A percentile compares a stretch with the other conserved stretches of the same genome.
phyloP scores from a whole-genome alignment of 2,329 filamentous ascomycete genomes.

The Fusarium redolens region DNA sequence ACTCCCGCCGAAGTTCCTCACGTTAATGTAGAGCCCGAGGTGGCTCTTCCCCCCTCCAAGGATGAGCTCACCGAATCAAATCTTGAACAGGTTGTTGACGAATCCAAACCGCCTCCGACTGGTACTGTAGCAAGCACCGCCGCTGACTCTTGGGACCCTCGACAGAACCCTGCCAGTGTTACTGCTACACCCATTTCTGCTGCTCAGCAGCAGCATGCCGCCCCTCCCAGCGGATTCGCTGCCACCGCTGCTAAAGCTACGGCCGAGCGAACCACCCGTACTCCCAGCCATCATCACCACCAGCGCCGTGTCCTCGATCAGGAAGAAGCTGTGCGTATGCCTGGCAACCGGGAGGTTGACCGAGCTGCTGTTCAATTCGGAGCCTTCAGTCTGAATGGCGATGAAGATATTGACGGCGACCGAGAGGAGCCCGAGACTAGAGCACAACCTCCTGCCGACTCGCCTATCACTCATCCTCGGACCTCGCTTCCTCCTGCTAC shows the following conservation, averaged over 20 bases:
- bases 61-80: constrained; percentile 92
- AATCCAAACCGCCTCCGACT: constrained; percentile 79
- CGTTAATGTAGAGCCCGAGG: constrained; percentile 47
- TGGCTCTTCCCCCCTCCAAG: constrained; percentile 74
- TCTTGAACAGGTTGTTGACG: constrained; percentile 89
- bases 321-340: constrained; percentile 98
- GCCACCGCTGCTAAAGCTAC: constrained; percentile 86
- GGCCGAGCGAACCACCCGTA: constrained; percentile 70
- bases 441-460: constrained; percentile 91
- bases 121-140: constrained; percentile 90
- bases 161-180: constrained; percentile 67
- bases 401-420: constrained; percentile 92
- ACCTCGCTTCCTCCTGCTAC: constrained; percentile 84
- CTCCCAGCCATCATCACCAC: constrained; percentile 71
- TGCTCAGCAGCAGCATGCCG: constrained; percentile 71
- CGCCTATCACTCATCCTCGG: constrained; percentile 85
- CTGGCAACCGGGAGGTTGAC: constrained; percentile 94
- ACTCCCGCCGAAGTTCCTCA: constrained; percentile 37
- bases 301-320: constrained; percentile 91
- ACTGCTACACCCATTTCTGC: constrained; percentile 75
- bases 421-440: constrained; percentile 95
- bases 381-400: constrained; percentile 88
- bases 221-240: constrained; percentile 74
- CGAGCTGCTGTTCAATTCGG: constrained; percentile 95
- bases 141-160: constrained; percentile 85